A percentile compares a stretch with the other conserved stretches of the same genome.
Conservation (phyloP, 2,329 filamentous ascomycete genomes). For the Colletotrichum sojae region DNA sequence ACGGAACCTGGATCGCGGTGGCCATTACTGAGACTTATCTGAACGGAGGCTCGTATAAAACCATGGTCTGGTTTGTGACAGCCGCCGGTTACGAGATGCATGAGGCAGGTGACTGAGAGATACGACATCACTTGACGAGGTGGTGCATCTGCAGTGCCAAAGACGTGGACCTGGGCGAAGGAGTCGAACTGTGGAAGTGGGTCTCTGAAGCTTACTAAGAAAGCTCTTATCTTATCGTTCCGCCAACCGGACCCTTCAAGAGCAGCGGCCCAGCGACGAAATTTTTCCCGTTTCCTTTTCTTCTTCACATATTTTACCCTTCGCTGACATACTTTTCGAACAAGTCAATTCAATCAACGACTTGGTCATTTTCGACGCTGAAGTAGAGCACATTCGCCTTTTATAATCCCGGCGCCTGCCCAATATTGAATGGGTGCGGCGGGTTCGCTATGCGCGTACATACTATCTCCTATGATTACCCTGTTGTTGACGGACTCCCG, state of each 20-base stretch:
- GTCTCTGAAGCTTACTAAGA: conserved; percentile 19
- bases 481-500: conserved; percentile 22
- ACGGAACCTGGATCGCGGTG: neutral
- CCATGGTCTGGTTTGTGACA: neutral
- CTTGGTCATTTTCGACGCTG: conserved; percentile 62
- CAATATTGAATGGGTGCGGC: conserved; percentile 60
- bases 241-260: conserved; percentile 6
- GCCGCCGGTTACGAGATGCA: conserved; percentile 16
- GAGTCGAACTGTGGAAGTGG: neutral
- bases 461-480: conserved; percentile 42
- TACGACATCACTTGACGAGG: conserved; percentile 1
- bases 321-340: conserved; percentile 56
- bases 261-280: conserved; percentile 13
- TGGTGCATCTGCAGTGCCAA: too few species aligned
- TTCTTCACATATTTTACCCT: conserved; percentile 64
- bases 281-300: conserved; percentile 40
- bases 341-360: conserved; percentile 52
- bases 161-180: neutral
- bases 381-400: conserved; percentile 70
- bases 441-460: conserved; percentile 77
- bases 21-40: too few species aligned
- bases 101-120: conserved; percentile 11
- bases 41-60: neutral
- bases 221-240: conserved; percentile 34
- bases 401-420: conserved; percentile 73